Evolutionary conservation across 2,329 filamentous ascomycete species (phyloP).

Genomic region (Pseudocercospora musae): DNA sequence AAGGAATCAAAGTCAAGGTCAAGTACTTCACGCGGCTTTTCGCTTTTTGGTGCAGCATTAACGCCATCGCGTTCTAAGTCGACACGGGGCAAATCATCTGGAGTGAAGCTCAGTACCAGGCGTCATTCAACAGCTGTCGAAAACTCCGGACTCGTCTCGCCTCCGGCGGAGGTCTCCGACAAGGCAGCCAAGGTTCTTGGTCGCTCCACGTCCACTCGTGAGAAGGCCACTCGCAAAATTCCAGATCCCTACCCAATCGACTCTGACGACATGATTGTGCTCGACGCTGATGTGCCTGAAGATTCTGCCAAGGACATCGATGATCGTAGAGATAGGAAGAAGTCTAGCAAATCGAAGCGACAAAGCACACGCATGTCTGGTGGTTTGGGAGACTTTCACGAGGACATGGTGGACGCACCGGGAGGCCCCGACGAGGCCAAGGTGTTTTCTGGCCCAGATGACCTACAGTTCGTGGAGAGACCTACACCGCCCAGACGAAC

Average conservation of each 20-base stretch:
- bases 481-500: conserved; percentile 55
- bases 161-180: conserved; percentile 65
- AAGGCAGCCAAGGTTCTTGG: conserved; percentile 81
- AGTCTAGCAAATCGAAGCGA: conserved; percentile 42
- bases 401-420: conserved; percentile 41
- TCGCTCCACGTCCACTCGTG: conserved; percentile 46
- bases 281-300: conserved; percentile 50
- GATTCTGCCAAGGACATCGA: conserved; percentile 38
- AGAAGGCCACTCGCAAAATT: conserved; percentile 50
- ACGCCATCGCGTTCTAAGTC: conserved; percentile 62
- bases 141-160: conserved; percentile 64
- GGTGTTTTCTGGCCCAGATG: conserved; percentile 48
- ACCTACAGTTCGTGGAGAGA: conserved; percentile 53
- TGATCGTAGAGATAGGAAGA: conserved; percentile 30
- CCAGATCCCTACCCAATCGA: conserved; percentile 61
- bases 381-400: conserved; percentile 40
- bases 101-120: conserved; percentile 50
- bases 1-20: conserved; percentile 49
- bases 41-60: conserved; percentile 53
- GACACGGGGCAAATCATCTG: conserved; percentile 52
- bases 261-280: conserved; percentile 56
- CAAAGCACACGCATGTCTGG: conserved; percentile 39
- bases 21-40: conserved; percentile 56
- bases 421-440: conserved; percentile 41
- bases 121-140: conserved; percentile 58